Evolutionary conservation across 106 monocot species (phyloP), one percentile per base, ranked within the genome.

Genomic region (Phalaenopsis aphrodite): DNA sequence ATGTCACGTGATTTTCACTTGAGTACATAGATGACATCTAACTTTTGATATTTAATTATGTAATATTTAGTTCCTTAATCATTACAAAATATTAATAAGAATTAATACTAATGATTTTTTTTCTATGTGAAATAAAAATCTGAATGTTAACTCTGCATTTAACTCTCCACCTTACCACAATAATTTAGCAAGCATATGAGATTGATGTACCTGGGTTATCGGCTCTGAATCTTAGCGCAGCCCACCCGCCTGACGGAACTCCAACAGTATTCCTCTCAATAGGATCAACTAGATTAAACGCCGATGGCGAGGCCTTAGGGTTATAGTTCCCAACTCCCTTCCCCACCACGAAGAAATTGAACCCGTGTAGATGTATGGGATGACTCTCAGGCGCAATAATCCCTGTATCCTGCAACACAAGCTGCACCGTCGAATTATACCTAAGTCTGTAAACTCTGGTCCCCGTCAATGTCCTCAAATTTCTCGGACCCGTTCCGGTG

Each of bases 341-440:
- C 18, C 88, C 94, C 1, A 94, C 87, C 1, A 81, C 92, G 67
- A 94, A 94, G 80, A 92, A 94, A 55, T 92, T 94, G 84, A 77
- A 92, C 7, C 92, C 92, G 30, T 94, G 92, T 52, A 94, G 78
- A 81, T 94, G 92, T 41, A 94, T 75, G 0, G 94, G 94, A 74
- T 94, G 94, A 75, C 68, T 90, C 83, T 92, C 90, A 18, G 89
- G 82, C 11, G 88, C 78, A 15, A 91, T 85, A n/a, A 91, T 78
- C 71, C 83, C 85, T 2, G 88, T 90, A 56, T 85, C 92, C 75
- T 92, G 94, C 41, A 94, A 75, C 15, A 94, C 90, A 16, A 94
- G 6, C 69, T 94, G 88, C 76, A 94, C 94, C 19, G 87, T 84
- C 1, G 89, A 65, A 48, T 92, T 92, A 61, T 84, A 94, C 2